Percentiles rank a stretch among this genome's conserved stretches.
These are phyloP conservation scores for Carex kokanica DNA, from an alignment of 176 grass and related monocot species.

Conservation along the genomic window DNA sequence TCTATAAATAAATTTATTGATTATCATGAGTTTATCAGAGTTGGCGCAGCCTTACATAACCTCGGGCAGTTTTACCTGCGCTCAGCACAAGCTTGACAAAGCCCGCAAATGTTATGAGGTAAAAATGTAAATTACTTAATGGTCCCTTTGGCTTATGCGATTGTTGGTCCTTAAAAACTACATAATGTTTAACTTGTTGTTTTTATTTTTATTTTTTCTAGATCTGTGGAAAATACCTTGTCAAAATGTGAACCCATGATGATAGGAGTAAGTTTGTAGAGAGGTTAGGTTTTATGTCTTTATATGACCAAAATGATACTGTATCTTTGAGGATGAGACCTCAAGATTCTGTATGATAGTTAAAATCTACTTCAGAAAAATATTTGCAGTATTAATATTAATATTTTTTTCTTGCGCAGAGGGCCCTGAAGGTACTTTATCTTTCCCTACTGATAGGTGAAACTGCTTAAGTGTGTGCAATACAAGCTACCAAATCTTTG, in stretches of 20 bases:
- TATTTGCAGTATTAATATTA: slow-evolving; percentile 5
- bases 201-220: slow-evolving; percentile 37
- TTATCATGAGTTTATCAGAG: slow-evolving; percentile 40
- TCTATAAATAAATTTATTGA: not conserved
- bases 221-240: slow-evolving; percentile 49
- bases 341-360: not conserved
- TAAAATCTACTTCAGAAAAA: not conserved
- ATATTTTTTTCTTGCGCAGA: slow-evolving; percentile 48
- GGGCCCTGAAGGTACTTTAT: slow-evolving; percentile 74
- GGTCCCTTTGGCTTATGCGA: not conserved
- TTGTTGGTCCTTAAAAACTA: slow-evolving; percentile 13
- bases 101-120: slow-evolving; percentile 85
- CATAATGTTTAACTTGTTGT: not conserved
- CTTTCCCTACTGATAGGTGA: not conserved
- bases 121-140: slow-evolving; percentile 1
- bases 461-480: not conserved
- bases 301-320: not conserved
- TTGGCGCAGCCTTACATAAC: slow-evolving; percentile 70
- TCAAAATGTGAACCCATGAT: not conserved
- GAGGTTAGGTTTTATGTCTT: not conserved
- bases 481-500: not conserved
- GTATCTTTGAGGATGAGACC: not conserved
- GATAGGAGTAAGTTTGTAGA: not conserved
- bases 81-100: slow-evolving; percentile 61
- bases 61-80: slow-evolving; percentile 70